Evolutionary conservation across 2,329 filamentous ascomycete species (phyloP).

Genomic region (Sporothrix sp.): DNA sequence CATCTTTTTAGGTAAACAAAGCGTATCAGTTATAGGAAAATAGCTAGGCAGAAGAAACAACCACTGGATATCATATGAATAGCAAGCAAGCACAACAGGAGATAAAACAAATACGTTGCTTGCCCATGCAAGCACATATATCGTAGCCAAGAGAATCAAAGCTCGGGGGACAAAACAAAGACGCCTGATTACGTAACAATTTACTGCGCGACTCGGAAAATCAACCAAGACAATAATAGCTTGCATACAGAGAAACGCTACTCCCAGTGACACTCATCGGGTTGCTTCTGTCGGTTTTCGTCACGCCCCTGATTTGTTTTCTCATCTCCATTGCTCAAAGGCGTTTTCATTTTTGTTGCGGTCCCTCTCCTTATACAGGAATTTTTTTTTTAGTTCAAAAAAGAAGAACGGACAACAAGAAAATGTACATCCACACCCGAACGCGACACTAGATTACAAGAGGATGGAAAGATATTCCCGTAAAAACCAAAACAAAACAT

Average conservation of each 20-base stretch:
- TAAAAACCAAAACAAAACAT: constrained; percentile 4
- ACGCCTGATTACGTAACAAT: too few species aligned
- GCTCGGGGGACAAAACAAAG: background rate
- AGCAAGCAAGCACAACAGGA: background rate
- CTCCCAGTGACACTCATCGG: background rate
- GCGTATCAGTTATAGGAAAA: too few species aligned
- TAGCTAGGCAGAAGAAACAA: background rate
- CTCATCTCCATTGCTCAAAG: background rate
- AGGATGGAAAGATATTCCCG: constrained; percentile 7
- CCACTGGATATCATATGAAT: too few species aligned
- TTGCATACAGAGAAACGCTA: constrained; percentile 1
- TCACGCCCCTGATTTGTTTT: constrained; percentile 1
- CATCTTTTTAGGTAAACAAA: background rate
- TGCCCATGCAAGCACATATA: background rate
- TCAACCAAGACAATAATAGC: too few species aligned
- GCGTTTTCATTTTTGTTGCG: background rate
- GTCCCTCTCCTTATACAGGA: constrained; percentile 1
- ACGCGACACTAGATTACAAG: constrained; percentile 7
- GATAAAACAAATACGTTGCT: background rate
- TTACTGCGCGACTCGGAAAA: too few species aligned
- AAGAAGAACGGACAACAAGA: constrained; percentile 8
- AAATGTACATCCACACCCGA: constrained; percentile 3
- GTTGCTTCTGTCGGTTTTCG: constrained; percentile 3
- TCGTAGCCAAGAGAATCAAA: background rate
- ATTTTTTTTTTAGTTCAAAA: constrained; percentile 4